A percentile compares a stretch with the other conserved stretches of the same genome.
Conservation (phyloP, 1,284 basidiomycete species). For the Trichosporon asahii region DNA sequence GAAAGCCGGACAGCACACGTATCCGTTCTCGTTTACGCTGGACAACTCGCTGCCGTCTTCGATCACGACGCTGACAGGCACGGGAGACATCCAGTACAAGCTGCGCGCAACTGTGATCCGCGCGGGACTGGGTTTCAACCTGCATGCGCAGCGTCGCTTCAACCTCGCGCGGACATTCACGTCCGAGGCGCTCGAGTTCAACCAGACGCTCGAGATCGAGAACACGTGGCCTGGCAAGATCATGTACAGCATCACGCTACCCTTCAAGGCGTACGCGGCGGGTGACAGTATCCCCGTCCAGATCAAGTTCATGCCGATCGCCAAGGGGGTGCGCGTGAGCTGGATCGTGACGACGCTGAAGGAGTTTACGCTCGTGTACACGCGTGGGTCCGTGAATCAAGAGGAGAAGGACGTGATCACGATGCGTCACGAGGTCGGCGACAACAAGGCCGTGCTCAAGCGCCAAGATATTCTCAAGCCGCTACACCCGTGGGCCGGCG, state of each 20-base stretch:
- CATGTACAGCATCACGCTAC: conserved; percentile 72
- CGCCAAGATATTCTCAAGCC: conserved; percentile 32
- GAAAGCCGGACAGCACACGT: conserved; percentile 62
- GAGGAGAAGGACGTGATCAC: conserved; percentile 3
- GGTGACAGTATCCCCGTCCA: conserved; percentile 77
- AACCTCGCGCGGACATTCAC: conserved; percentile 69
- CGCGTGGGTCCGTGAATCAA: conserved; percentile 62
- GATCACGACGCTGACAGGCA: conserved; percentile 59
- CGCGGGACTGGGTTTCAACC: conserved; percentile 64
- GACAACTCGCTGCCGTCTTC: conserved; percentile 78
- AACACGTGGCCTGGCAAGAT: conserved; percentile 95
- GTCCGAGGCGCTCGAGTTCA: conserved; percentile 83
- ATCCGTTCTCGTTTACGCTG: conserved; percentile 74
- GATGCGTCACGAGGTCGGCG: conserved; percentile 62
- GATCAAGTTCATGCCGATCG: conserved; percentile 79
- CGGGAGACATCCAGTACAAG: conserved; percentile 74
- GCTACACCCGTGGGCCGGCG: conserved; percentile 28
- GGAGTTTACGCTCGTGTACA: conserved; percentile 66
- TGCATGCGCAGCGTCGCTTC: conserved; percentile 63
- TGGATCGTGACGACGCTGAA: conserved; percentile 67
- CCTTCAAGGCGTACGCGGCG: conserved; percentile 71
- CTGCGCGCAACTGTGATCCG: conserved; percentile 76
- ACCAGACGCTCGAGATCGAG: conserved; percentile 85
- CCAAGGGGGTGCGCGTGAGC: conserved; percentile 74
- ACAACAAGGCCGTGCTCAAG: conserved; percentile 57